phyloP scores from a whole-genome alignment of 2,329 filamentous ascomycete genomes.

The Xylaria polymorpha region DNA sequence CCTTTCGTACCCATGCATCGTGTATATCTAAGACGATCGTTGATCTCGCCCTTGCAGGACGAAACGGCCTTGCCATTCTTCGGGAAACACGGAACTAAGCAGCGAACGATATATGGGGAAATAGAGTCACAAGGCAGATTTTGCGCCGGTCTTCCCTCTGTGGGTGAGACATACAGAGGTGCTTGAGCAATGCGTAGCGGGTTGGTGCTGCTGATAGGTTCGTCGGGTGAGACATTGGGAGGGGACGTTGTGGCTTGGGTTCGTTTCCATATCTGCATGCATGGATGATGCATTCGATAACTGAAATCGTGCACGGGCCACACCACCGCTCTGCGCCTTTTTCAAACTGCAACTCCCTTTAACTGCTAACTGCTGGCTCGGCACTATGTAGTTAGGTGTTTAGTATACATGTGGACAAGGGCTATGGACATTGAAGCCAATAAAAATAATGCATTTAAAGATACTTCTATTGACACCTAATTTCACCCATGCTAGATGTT shows the following conservation, averaged over 20 bases:
- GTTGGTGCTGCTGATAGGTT: conserved; percentile 32
- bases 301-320: not conserved
- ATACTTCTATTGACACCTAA: no score
- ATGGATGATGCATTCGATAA: not conserved
- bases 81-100: conserved; percentile 5
- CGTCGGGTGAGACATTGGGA: conserved; percentile 36
- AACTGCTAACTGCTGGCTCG: no score
- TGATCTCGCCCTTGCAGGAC: conserved; percentile 13
- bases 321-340: not conserved
- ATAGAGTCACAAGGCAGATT: conserved; percentile 34
- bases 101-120: conserved; percentile 14
- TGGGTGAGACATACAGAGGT: conserved; percentile 37
- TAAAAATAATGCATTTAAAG: no score
- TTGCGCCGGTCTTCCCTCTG: conserved; percentile 2
- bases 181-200: conserved; percentile 22
- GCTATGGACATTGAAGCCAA: no score
- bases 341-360: not conserved
- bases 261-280: not conserved
- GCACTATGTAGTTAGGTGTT: no score
- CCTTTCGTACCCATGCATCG: conserved; percentile 4
- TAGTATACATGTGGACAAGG: no score
- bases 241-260: conserved; percentile 16
- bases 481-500: no score
- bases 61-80: conserved; percentile 19
- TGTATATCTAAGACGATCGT: not conserved